Evolutionary conservation across 1,284 basidiomycete species (phyloP).

Genomic region (Leccinum subrobustum): DNA sequence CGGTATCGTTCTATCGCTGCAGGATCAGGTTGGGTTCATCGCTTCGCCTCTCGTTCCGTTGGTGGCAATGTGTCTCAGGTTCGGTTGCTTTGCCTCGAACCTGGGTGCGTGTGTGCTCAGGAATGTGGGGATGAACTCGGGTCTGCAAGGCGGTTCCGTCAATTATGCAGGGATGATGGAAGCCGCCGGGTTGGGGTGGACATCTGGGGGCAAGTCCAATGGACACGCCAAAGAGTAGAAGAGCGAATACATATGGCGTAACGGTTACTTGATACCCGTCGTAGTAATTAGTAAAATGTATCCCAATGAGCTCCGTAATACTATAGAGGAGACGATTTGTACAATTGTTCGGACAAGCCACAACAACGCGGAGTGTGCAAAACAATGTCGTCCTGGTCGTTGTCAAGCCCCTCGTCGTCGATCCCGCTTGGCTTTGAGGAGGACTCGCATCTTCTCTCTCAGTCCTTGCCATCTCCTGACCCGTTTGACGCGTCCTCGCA

Average conservation of each 20-base stretch:
- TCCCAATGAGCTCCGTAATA: background rate
- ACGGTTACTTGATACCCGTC: background rate
- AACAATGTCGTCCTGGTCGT: slow-evolving; percentile 35
- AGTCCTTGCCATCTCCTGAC: slow-evolving; percentile 42
- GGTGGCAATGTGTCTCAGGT: slow-evolving; percentile 37
- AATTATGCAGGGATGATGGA: slow-evolving; percentile 23
- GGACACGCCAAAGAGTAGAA: slow-evolving; percentile 20
- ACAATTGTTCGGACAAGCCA: background rate
- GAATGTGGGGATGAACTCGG: slow-evolving; percentile 23
- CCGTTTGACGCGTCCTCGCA: slow-evolving; percentile 36
- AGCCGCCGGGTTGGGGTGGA: slow-evolving; percentile 19
- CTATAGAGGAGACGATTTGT: background rate
- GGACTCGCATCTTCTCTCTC: slow-evolving; percentile 51
- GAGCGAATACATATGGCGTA: background rate
- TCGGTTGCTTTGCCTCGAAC: slow-evolving; percentile 41
- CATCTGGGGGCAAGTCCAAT: background rate
- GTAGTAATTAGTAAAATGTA: background rate
- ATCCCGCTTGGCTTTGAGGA: slow-evolving; percentile 21
- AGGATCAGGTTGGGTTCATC: slow-evolving; percentile 52
- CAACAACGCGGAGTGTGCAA: background rate
- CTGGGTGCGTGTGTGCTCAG: slow-evolving; percentile 44
- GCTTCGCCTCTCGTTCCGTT: slow-evolving; percentile 50
- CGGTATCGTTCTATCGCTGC: background rate
- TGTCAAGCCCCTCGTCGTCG: slow-evolving; percentile 32
- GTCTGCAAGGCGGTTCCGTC: slow-evolving; percentile 24